A percentile compares a stretch with the other conserved stretches of the same genome.
Conservation (phyloP, 2,329 filamentous ascomycete genomes). For the Alternaria sp. region DNA sequence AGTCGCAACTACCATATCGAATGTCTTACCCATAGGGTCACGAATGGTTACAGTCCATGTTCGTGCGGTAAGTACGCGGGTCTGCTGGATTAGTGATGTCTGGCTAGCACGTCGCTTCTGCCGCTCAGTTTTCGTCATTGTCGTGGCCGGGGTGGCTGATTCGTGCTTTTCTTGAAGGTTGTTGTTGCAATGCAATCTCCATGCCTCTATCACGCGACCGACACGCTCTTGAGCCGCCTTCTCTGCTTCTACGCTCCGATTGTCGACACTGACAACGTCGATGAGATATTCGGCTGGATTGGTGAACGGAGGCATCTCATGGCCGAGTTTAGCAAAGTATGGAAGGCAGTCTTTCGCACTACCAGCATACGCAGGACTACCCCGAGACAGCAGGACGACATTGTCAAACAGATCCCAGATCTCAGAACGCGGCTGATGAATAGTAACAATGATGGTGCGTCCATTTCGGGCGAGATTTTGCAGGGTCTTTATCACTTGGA, state of each 20-base stretch:
- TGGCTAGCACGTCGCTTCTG: conserved; percentile 49
- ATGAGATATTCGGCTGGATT: conserved; percentile 82
- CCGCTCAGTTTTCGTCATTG: conserved; percentile 9
- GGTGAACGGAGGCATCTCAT: conserved; percentile 73
- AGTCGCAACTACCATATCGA: neutral
- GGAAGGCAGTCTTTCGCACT: conserved; percentile 64
- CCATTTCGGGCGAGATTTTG: conserved; percentile 74
- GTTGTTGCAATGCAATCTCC: conserved; percentile 55
- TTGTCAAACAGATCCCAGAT: conserved; percentile 82
- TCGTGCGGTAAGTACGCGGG: conserved; percentile 71
- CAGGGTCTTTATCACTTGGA: conserved; percentile 74
- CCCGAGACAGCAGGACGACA: conserved; percentile 72
- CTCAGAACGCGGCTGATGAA: conserved; percentile 80
- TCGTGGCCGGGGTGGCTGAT: conserved; percentile 2
- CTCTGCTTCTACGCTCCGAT: conserved; percentile 73
- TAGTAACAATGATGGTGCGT: conserved; percentile 75
- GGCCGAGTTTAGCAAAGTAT: conserved; percentile 70
- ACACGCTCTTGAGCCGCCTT: conserved; percentile 67
- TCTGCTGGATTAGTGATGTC: conserved; percentile 69
- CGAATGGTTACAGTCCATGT: conserved; percentile 76
- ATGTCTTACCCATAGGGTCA: conserved; percentile 71
- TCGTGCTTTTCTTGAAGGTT: conserved; percentile 23
- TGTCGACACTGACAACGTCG: conserved; percentile 78
- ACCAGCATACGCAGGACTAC: conserved; percentile 74
- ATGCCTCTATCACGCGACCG: conserved; percentile 67